Conservation (phyloP, 495 filamentous ascomycete genomes). For the Halenospora varia region DNA sequence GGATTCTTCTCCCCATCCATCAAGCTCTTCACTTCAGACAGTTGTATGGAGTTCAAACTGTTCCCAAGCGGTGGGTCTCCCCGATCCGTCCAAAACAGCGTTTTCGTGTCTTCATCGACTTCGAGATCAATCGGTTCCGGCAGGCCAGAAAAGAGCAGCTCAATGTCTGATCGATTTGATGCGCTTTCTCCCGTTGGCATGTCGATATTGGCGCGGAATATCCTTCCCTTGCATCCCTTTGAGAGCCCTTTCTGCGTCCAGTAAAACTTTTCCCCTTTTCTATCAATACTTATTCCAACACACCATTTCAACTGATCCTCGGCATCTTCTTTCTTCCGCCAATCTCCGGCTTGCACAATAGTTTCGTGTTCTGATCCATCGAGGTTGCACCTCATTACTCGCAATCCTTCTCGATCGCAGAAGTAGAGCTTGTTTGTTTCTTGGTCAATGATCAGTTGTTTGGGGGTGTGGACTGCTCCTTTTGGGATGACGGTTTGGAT, state of each 20-base stretch:
- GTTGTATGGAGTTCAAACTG: slow-evolving; percentile 34
- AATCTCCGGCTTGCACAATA: slow-evolving; percentile 38
- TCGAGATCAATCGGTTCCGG: slow-evolving; percentile 56
- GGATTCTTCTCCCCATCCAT: background rate
- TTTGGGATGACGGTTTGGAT: slow-evolving; percentile 26
- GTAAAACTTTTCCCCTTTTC: slow-evolving; percentile 38
- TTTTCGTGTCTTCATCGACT: slow-evolving; percentile 34
- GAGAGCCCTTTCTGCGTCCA: slow-evolving; percentile 55
- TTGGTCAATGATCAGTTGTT: slow-evolving; percentile 42
- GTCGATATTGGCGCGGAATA: slow-evolving; percentile 41
- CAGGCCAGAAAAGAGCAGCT: slow-evolving; percentile 35
- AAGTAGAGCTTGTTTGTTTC: slow-evolving; percentile 39
- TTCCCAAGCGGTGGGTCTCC: slow-evolving; percentile 48
- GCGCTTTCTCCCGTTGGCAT: slow-evolving; percentile 16
- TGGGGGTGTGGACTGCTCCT: slow-evolving; percentile 42
- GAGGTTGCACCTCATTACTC: slow-evolving; percentile 32
- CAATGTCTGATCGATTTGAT: slow-evolving; percentile 35
- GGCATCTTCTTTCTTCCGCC: slow-evolving; percentile 21
- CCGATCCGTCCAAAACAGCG: slow-evolving; percentile 52
- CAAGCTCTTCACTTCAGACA: slow-evolving; percentile 3
- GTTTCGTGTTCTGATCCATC: slow-evolving; percentile 25
- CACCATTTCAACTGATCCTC: slow-evolving; percentile 43
- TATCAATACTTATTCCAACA: slow-evolving; percentile 46
- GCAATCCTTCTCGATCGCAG: slow-evolving; percentile 51
- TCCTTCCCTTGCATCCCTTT: slow-evolving; percentile 41